A percentile compares a stretch with the other conserved stretches of the same genome.
Evolutionary conservation across 108 stramenopile species (phyloP).

Genomic region (Nitzschia sp.): DNA sequence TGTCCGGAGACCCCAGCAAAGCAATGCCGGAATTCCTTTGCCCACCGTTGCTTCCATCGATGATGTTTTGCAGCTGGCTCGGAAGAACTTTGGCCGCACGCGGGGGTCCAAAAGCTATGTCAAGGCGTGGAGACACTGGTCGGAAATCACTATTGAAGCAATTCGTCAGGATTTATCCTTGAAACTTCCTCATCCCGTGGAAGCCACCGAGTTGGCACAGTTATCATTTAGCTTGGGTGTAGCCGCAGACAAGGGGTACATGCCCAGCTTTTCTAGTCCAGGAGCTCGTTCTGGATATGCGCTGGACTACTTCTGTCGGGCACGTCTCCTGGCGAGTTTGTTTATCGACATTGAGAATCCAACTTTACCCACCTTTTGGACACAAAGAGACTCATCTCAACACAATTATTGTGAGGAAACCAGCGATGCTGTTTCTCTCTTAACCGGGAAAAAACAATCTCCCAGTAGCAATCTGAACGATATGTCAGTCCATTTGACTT

Average conservation of each 20-base stretch:
- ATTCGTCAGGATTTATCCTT: constrained; percentile 35
- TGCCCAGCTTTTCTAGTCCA: constrained; percentile 52
- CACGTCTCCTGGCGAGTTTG: constrained; percentile 43
- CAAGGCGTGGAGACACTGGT: constrained; percentile 39
- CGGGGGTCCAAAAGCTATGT: constrained; percentile 24
- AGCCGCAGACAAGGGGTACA: constrained; percentile 47
- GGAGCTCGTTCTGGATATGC: constrained; percentile 61
- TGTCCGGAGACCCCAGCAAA: neutral
- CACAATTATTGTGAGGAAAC: neutral
- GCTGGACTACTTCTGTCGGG: constrained; percentile 51
- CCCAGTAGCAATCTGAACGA: neutral
- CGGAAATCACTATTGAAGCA: constrained; percentile 13
- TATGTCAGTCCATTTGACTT: constrained; percentile 5
- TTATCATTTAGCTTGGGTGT: constrained; percentile 43
- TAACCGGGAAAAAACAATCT: neutral
- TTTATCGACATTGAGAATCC: constrained; percentile 20
- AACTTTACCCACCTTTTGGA: neutral
- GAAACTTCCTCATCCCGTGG: constrained; percentile 38
- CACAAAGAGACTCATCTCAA: neutral
- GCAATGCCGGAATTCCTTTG: neutral
- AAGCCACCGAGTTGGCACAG: constrained; percentile 21
- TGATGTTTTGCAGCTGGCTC: constrained; percentile 27
- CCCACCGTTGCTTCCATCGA: neutral
- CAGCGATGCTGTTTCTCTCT: neutral
- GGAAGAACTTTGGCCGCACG: constrained; percentile 5